Percentiles rank a stretch among this genome's conserved stretches.
Conservation (phyloP, 257 asterid genomes). For the Coffea eugenioides region DNA sequence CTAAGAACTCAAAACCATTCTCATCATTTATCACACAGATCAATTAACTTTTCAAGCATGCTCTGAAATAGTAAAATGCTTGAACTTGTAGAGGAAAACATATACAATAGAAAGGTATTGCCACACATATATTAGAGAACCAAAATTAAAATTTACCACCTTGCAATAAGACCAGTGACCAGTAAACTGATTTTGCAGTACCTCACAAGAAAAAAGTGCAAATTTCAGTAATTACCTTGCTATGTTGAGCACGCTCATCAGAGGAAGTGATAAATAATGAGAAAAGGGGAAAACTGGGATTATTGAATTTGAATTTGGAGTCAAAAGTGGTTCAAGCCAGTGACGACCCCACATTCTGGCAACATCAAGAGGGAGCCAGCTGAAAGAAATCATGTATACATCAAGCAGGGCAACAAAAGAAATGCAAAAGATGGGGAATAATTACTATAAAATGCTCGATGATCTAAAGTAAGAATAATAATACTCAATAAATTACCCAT, state of each 20-base stretch:
- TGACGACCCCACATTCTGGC: slow-evolving; percentile 99
- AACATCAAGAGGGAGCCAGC: slow-evolving; percentile 97
- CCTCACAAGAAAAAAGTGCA: background rate
- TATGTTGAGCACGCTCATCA: slow-evolving; percentile 81
- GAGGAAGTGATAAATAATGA: slow-evolving; percentile 80
- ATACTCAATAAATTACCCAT: slow-evolving; percentile 55
- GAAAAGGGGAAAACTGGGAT: slow-evolving; percentile 75
- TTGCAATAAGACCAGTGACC: background rate
- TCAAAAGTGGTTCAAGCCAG: slow-evolving; percentile 90
- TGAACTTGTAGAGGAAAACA: background rate
- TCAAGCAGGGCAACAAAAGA: slow-evolving; percentile 8
- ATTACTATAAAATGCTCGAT: slow-evolving; percentile 1
- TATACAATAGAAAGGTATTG: background rate
- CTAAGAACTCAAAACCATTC: background rate
- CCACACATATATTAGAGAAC: background rate
- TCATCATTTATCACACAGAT: background rate
- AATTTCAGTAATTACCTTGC: slow-evolving; percentile 59
- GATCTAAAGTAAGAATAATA: slow-evolving; percentile 9
- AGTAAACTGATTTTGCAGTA: background rate
- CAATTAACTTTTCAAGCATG: background rate
- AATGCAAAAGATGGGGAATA: background rate
- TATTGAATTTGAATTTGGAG: slow-evolving; percentile 62
- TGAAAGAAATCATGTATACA: slow-evolving; percentile 36
- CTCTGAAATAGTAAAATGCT: background rate
- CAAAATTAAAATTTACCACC: background rate